Percentiles rank a stretch among this genome's conserved stretches.
Conservation (phyloP, 116 monocot species). For the Iris pallida region DNA sequence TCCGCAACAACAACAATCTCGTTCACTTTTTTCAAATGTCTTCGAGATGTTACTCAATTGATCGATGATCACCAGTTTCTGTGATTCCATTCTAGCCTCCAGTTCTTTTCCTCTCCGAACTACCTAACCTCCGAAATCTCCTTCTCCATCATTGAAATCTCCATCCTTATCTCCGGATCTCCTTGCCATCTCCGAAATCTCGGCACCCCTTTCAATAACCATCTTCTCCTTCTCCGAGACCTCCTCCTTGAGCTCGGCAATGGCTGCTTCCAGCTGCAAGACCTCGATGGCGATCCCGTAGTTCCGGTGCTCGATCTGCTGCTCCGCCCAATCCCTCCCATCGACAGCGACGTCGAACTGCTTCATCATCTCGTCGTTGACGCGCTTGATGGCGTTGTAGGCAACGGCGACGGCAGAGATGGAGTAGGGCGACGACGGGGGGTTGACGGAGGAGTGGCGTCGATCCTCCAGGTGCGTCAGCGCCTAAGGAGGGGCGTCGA, state of each 20-base stretch:
- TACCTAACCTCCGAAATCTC: conserved; percentile 41
- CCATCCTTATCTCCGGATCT: conserved; percentile 35
- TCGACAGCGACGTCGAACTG: conserved; percentile 53
- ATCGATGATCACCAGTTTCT: conserved; percentile 64
- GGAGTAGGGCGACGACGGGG: too few relatives aligned
- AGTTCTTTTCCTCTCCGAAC: conserved; percentile 48
- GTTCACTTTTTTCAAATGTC: conserved; percentile 38
- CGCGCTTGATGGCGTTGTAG: conserved; percentile 73
- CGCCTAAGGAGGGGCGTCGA: too few relatives aligned
- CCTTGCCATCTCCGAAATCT: conserved; percentile 23
- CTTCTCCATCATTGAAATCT: conserved; percentile 35
- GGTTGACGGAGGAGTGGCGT: too few relatives aligned
- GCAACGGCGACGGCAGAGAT: too few relatives aligned
- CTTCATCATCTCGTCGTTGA: conserved; percentile 63
- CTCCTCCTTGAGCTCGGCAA: conserved; percentile 48
- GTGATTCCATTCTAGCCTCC: conserved; percentile 54
- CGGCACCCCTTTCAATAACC: neutral
- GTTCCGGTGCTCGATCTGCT: conserved; percentile 83
- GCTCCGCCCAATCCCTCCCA: conserved; percentile 62
- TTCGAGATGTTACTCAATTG: conserved; percentile 65
- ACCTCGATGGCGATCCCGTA: conserved; percentile 98
- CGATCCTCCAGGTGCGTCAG: too few relatives aligned
- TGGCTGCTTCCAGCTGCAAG: conserved; percentile 86
- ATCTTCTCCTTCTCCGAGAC: conserved; percentile 29
- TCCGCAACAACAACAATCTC: conserved; percentile 33